Evolutionary conservation across 2,329 filamentous ascomycete species (phyloP).

Genomic region (Aspergillus versicolor): DNA sequence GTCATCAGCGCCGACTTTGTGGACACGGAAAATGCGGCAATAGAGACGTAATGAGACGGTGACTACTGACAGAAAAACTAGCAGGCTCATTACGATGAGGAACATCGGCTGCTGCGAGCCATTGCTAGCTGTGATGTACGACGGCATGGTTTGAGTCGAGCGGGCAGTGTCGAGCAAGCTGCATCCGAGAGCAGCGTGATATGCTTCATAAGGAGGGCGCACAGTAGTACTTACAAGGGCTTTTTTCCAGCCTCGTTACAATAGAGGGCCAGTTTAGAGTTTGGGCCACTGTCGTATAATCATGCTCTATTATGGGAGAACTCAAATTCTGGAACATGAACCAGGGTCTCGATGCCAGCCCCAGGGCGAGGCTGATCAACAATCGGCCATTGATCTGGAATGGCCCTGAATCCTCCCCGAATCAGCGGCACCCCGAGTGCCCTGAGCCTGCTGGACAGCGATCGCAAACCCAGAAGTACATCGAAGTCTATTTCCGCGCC

Average conservation of each 20-base stretch:
- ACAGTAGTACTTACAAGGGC: neutral
- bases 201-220: neutral
- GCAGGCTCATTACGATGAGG: slow-evolving; percentile 6
- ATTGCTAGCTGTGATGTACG: slow-evolving; percentile 11
- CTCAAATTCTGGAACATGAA: neutral
- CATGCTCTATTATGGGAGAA: neutral
- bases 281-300: neutral
- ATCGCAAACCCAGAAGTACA: neutral
- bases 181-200: neutral
- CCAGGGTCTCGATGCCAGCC: neutral
- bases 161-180: neutral
- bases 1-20: slow-evolving; percentile 14
- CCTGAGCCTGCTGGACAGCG: neutral
- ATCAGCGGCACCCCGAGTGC: neutral
- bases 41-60: slow-evolving; percentile 11
- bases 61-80: slow-evolving; percentile 7
- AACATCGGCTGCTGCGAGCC: slow-evolving; percentile 15
- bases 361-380: neutral
- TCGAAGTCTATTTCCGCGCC: neutral
- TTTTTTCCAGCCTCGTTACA: neutral
- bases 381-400: neutral
- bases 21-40: slow-evolving; percentile 6
- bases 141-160: slow-evolving; percentile 1
- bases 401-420: neutral
- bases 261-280: neutral